phyloP scores from a whole-genome alignment of 257 asterid species.

The Eucommia ulmoides region DNA sequence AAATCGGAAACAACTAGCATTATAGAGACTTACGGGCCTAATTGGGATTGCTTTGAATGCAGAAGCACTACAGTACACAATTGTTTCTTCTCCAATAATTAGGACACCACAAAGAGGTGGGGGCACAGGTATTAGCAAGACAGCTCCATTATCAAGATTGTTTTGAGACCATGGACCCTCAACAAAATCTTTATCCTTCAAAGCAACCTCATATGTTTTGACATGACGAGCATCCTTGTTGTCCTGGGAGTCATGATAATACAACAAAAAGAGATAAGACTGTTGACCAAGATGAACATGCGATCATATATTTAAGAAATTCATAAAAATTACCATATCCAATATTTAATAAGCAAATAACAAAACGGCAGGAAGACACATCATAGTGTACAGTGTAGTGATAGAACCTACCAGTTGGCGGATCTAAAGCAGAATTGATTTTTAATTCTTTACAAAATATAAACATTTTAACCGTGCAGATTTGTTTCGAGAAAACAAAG shows the following conservation, averaged over 20 bases:
- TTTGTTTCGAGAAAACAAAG: too few relatives aligned
- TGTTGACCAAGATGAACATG: too few relatives aligned
- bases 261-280: too few relatives aligned
- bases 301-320: too few relatives aligned
- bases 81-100: slow-evolving; percentile 89
- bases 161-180: slow-evolving; percentile 97
- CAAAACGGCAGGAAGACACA: too few relatives aligned
- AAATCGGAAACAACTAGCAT: not conserved
- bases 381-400: too few relatives aligned
- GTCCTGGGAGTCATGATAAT: slow-evolving; percentile 40
- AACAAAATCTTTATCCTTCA: slow-evolving; percentile 82
- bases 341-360: too few relatives aligned
- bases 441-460: too few relatives aligned
- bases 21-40: slow-evolving; percentile 57
- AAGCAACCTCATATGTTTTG: slow-evolving; percentile 79
- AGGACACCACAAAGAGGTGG: slow-evolving; percentile 92
- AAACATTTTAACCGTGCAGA: too few relatives aligned
- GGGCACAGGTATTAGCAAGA: slow-evolving; percentile 81
- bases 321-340: too few relatives aligned
- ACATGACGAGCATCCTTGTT: slow-evolving; percentile 86
- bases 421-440: too few relatives aligned
- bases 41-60: slow-evolving; percentile 78
- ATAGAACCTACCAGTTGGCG: too few relatives aligned
- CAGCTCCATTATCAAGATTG: slow-evolving; percentile 93
- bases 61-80: slow-evolving; percentile 80